These are phyloP conservation scores for Persicaria tinctoria DNA, from an alignment of 148 eudicot species.

Conservation along the genomic window DNA sequence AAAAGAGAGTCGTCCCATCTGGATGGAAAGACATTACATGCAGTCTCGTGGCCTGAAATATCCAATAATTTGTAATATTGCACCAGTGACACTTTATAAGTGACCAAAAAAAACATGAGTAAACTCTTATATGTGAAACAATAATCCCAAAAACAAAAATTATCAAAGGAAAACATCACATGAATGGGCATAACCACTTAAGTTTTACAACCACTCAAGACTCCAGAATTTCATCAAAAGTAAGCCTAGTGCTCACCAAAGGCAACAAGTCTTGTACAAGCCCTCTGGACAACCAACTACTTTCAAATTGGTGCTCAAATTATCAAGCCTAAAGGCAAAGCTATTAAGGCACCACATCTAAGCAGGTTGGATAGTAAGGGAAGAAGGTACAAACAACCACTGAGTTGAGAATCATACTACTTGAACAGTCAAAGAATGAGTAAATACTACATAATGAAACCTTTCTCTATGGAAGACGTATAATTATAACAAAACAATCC, in stretches of 20 bases:
- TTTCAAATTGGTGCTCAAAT: background rate
- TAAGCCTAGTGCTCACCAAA: background rate
- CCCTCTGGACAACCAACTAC: background rate
- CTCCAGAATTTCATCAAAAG: background rate
- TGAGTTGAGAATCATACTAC: too few relatives aligned
- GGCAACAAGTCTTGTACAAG: background rate
- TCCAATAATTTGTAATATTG: constrained; percentile 15
- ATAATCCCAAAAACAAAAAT: background rate
- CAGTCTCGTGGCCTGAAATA: constrained; percentile 64
- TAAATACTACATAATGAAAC: too few relatives aligned
- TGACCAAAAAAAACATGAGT: background rate
- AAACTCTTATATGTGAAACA: background rate
- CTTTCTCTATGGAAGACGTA: too few relatives aligned
- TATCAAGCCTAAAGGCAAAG: background rate
- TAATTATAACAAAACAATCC: too few relatives aligned
- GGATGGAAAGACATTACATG: constrained; percentile 79
- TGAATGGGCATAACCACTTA: background rate
- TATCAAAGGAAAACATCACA: background rate
- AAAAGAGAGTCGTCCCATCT: constrained; percentile 87
- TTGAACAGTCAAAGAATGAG: too few relatives aligned
- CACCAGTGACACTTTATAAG: constrained; percentile 8
- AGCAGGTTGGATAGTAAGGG: background rate
- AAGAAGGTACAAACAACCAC: too few relatives aligned
- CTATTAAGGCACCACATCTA: background rate
- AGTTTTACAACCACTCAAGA: background rate